Base-by-base conservation (phyloP, 441 rosid genomes). In the Aleurites moluccanus region DNA sequence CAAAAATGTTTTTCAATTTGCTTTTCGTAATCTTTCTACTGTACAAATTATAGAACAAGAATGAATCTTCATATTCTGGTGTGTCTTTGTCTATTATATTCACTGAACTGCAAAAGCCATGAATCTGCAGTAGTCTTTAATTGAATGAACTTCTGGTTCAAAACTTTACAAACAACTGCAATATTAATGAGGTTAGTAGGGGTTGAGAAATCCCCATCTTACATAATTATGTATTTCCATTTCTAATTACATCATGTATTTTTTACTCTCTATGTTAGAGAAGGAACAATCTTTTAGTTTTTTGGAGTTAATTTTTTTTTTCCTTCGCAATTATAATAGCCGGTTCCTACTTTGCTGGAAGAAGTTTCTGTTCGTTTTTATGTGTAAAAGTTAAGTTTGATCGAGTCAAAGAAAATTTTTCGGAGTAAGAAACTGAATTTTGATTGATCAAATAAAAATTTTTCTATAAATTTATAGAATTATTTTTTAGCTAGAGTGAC, bases 101-200 rank as follows among this genome's bases (percentile, higher is more conserved):
- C 63, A 72, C 25, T 50, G 52, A 59, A 62, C 28, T 21, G 11
- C 35, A 20, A 45, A 59, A 10, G 52, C 57, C 14, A 8, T 27
- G 18, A 52, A 61, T 0, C 52, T 33, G n/a, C 33, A 9, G 21
- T 11, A 3, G 2, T 30, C 35, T 57, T n/a, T 57, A 60, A 59
- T 56, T 50, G 67, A 38, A 13, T 40, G 67, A 75, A 67, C 63
- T 67, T 59, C 13, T 40, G 7, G 33, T 5, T 62, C 45, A 15
- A 23, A 30, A 30, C 20, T 49, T 20, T 75, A 72, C 78, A 5
- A 75, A 42, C 80, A 80, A 72, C 80, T 25, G 70, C 83, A 84
- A 7, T 40, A 75, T 76, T 86, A 74, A 84, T 77, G 79, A 73
- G 73, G 79, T 62, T 33, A 70, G 71, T 61, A 50, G 68, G 40